Conservation (phyloP, 345 rosid species). For the Eucalyptus tenuipes region DNA sequence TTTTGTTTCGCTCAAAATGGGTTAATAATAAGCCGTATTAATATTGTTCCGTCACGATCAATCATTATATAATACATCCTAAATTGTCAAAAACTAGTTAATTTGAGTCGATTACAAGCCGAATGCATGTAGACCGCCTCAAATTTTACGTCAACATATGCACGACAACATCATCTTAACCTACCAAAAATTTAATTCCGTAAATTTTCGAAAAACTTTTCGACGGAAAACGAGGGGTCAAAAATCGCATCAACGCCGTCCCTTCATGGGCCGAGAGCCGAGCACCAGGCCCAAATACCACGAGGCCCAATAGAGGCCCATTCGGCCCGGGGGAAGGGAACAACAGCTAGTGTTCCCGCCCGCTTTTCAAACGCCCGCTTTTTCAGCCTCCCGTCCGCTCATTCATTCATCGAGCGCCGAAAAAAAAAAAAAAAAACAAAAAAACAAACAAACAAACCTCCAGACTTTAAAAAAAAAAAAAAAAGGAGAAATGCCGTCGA, state of each 20-base stretch:
- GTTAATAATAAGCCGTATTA: accelerated
- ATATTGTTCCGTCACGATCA: accelerated
- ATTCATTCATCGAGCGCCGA: not conserved
- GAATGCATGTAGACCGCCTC: not conserved
- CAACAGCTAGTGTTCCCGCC: not conserved
- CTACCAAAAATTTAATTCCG: not conserved
- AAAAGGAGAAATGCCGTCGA: not conserved
- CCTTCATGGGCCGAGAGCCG: not conserved
- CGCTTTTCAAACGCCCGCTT: not conserved
- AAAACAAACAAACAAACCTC: not conserved
- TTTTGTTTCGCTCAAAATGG: not conserved
- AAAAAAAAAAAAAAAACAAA: not conserved
- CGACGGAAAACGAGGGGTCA: not conserved
- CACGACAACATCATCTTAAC: not conserved
- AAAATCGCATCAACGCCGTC: not conserved
- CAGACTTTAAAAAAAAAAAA: not conserved
- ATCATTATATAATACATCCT: not conserved
- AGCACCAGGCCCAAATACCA: not conserved
- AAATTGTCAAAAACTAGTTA: accelerated
- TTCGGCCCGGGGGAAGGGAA: not conserved
- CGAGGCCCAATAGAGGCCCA: not conserved
- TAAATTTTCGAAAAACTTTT: not conserved
- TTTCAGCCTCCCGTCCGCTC: not conserved
- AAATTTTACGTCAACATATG: not conserved
- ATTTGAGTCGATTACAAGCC: not conserved